A percentile compares a stretch with the other conserved stretches of the same genome.
phyloP scores from a whole-genome alignment of 2,329 filamentous ascomycete genomes.

The Chaetomium strumarium region DNA sequence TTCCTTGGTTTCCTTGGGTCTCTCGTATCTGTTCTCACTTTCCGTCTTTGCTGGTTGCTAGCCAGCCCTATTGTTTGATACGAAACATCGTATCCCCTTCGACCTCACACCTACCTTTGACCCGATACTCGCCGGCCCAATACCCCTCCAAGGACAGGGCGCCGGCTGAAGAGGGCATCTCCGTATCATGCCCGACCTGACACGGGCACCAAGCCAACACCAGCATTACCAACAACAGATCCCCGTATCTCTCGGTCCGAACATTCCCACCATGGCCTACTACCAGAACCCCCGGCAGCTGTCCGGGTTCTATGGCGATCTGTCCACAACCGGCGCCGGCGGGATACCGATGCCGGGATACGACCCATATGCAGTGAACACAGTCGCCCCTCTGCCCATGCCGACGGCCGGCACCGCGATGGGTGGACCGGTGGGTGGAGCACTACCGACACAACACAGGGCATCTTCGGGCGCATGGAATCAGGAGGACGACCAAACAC shows the following conservation, averaged over 20 bases:
- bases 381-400: slow-evolving; percentile 30
- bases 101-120: slow-evolving; percentile 14
- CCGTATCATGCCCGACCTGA: slow-evolving; percentile 28
- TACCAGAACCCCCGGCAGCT: slow-evolving; percentile 28
- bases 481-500: slow-evolving; percentile 64
- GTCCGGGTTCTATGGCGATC: slow-evolving; percentile 29
- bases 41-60: slow-evolving; percentile 19
- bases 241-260: slow-evolving; percentile 22
- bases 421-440: slow-evolving; percentile 25
- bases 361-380: slow-evolving; percentile 32
- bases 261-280: slow-evolving; percentile 29
- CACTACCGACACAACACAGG: slow-evolving; percentile 40
- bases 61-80: slow-evolving; percentile 38
- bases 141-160: slow-evolving; percentile 4
- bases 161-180: slow-evolving; percentile 10
- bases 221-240: slow-evolving; percentile 25
- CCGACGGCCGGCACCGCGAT: slow-evolving; percentile 22
- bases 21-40: slow-evolving; percentile 16
- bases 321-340: slow-evolving; percentile 25
- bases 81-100: slow-evolving; percentile 28
- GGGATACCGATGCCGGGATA: slow-evolving; percentile 27
- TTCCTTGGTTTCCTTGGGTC: slow-evolving; percentile 32
- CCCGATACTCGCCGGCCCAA: not conserved
- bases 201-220: slow-evolving; percentile 27
- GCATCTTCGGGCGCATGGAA: slow-evolving; percentile 66